Evolutionary conservation across 1,284 basidiomycete species (phyloP).

Genomic region (Irpex rosettiformis): DNA sequence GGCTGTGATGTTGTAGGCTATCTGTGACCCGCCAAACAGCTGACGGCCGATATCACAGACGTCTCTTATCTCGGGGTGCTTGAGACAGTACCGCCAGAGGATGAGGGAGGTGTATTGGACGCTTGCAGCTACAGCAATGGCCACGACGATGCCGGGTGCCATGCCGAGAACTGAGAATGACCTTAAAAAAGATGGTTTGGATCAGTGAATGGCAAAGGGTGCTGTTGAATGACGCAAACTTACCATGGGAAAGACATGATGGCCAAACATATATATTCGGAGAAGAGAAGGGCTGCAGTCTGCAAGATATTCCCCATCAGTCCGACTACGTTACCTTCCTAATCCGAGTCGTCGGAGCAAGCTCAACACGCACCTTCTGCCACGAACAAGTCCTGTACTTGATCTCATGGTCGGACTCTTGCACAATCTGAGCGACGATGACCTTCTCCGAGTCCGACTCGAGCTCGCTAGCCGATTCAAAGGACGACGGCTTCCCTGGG

Average conservation of each 20-base stretch:
- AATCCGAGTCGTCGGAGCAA: background rate
- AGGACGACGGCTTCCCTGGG: background rate
- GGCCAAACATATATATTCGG: constrained; percentile 47
- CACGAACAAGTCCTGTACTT: constrained; percentile 44
- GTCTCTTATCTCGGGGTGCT: constrained; percentile 55
- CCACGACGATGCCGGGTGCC: constrained; percentile 46
- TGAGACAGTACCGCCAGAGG: constrained; percentile 57
- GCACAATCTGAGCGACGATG: constrained; percentile 26
- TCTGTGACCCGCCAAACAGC: constrained; percentile 43
- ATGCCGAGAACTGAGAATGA: constrained; percentile 56
- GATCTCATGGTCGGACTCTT: constrained; percentile 35
- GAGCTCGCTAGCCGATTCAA: constrained; percentile 3
- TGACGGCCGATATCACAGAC: constrained; percentile 62
- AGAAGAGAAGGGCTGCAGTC: constrained; percentile 46
- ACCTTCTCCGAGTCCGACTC: constrained; percentile 14
- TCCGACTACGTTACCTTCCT: background rate
- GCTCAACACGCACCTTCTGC: constrained; percentile 37
- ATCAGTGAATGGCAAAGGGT: constrained; percentile 3
- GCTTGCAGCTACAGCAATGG: constrained; percentile 34
- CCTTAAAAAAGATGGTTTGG: constrained; percentile 27
- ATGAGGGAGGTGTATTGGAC: constrained; percentile 42
- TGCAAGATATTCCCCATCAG: constrained; percentile 15
- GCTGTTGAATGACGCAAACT: constrained; percentile 6
- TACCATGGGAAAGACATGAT: constrained; percentile 50
- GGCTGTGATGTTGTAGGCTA: constrained; percentile 46